Percentiles rank a stretch among this genome's conserved stretches.
These are phyloP conservation scores for Ilyonectria robusta DNA, from an alignment of 2,329 filamentous ascomycete genomes.

Conservation along the genomic window DNA sequence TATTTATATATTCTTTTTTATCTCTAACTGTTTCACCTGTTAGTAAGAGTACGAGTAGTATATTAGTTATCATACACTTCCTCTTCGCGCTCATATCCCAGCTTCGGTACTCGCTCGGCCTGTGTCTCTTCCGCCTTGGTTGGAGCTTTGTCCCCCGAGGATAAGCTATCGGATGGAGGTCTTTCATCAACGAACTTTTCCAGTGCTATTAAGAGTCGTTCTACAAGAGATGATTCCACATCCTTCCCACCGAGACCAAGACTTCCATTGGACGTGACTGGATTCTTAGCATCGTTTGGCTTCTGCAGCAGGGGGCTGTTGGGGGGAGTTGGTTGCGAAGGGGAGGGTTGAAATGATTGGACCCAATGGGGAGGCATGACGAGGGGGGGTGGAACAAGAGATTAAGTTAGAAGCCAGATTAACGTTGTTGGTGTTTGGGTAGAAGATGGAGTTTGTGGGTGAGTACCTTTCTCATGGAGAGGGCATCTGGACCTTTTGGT, in stretches of 20 bases:
- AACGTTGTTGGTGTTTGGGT: not conserved
- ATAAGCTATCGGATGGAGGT: not conserved
- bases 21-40: not conserved
- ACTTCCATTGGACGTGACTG: not conserved
- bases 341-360: not conserved
- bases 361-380: not conserved
- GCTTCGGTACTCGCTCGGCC: not conserved
- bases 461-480: not conserved
- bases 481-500: not conserved
- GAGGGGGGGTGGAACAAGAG: not conserved
- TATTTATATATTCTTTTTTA: not conserved
- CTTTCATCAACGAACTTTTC: constrained; percentile 2
- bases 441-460: not conserved
- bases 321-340: constrained; percentile 2
- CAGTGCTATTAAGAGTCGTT: not conserved
- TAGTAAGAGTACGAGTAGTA: not conserved
- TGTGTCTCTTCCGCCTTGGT: not conserved
- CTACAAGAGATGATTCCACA: not conserved
- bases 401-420: not conserved
- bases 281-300: not conserved
- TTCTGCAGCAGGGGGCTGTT: not conserved
- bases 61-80: not conserved
- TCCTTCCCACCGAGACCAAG: not conserved
- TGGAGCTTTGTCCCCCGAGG: not conserved
- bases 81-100: not conserved